Evolutionary conservation across 768 basidiomycete genomes (phyloP).

Genomic region (Lactarius evosmus): DNA sequence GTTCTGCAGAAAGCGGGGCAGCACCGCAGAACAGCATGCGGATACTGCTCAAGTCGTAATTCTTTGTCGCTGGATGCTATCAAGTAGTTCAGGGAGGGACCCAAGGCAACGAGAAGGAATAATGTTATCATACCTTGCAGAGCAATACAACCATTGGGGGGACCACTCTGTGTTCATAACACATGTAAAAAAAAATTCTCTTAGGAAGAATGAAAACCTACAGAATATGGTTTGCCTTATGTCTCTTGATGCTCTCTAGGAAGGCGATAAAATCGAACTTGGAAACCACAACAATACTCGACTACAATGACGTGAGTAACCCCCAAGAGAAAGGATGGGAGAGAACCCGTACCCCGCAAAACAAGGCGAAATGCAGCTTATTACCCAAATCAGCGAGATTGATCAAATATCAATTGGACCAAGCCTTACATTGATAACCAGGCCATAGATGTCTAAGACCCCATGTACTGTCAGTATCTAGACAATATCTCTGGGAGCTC

Average conservation of each 20-base stretch:
- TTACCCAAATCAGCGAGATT: neutral
- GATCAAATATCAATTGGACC: neutral
- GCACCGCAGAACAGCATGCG: slow-evolving; percentile 35
- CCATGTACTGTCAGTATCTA: neutral
- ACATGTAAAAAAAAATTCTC: neutral
- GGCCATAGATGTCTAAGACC: slow-evolving; percentile 46
- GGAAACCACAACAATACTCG: slow-evolving; percentile 35
- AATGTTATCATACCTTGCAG: slow-evolving; percentile 31
- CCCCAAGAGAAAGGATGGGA: no score
- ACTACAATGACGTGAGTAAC: slow-evolving; percentile 22
- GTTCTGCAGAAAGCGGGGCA: slow-evolving; percentile 37
- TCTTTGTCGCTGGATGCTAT: slow-evolving; percentile 34
- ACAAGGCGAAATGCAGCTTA: slow-evolving; percentile 34
- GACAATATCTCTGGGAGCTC: neutral
- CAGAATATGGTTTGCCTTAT: slow-evolving; percentile 37
- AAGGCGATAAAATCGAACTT: slow-evolving; percentile 36
- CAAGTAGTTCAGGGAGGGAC: neutral
- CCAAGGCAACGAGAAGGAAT: neutral
- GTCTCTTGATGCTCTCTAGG: slow-evolving; percentile 35
- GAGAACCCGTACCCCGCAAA: slow-evolving; percentile 28
- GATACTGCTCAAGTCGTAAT: slow-evolving; percentile 34
- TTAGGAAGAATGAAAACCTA: slow-evolving; percentile 16
- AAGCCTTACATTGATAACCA: slow-evolving; percentile 28
- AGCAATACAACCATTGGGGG: slow-evolving; percentile 35
- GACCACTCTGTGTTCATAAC: slow-evolving; percentile 25